Conservation (phyloP, 257 asterid species). For the Prunella vulgaris region DNA sequence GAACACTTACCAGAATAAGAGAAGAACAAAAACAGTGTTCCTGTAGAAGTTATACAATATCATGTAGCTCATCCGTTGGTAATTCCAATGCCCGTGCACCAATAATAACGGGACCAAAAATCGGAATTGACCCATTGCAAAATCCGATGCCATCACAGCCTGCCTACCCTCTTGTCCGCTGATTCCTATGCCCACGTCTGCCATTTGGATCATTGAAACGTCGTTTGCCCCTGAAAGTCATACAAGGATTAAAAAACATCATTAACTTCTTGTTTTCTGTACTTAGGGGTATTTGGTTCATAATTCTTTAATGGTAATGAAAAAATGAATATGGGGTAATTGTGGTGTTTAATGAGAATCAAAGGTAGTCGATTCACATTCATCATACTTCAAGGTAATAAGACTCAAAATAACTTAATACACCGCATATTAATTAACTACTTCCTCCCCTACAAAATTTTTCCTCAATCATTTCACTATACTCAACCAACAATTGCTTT, state of each 20-base stretch:
- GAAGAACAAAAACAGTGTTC: slow-evolving; percentile 74
- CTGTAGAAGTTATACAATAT: slow-evolving; percentile 89
- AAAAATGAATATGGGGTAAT: background rate
- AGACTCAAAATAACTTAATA: background rate
- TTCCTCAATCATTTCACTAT: background rate
- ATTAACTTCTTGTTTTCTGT: background rate
- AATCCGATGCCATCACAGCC: slow-evolving; percentile 99
- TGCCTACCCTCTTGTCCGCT: slow-evolving; percentile 99
- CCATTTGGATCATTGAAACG: slow-evolving; percentile 99
- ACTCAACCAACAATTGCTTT: background rate
- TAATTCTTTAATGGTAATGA: background rate
- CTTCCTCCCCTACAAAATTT: background rate
- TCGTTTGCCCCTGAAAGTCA: slow-evolving; percentile 85
- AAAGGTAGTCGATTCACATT: background rate
- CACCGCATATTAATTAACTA: background rate
- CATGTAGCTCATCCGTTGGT: slow-evolving; percentile 95
- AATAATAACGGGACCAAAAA: slow-evolving; percentile 84
- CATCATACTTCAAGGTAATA: background rate
- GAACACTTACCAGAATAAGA: slow-evolving; percentile 82
- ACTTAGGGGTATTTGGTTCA: background rate
- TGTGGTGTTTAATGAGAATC: background rate
- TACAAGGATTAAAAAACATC: background rate
- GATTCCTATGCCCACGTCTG: slow-evolving; percentile 98
- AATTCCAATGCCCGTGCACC: slow-evolving; percentile 99
- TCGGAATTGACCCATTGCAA: slow-evolving; percentile 97